Evolutionary conservation across 75 land plant species (phyloP), one percentile per base, ranked within the genome.

Genomic region (Pinus albicaulis): DNA sequence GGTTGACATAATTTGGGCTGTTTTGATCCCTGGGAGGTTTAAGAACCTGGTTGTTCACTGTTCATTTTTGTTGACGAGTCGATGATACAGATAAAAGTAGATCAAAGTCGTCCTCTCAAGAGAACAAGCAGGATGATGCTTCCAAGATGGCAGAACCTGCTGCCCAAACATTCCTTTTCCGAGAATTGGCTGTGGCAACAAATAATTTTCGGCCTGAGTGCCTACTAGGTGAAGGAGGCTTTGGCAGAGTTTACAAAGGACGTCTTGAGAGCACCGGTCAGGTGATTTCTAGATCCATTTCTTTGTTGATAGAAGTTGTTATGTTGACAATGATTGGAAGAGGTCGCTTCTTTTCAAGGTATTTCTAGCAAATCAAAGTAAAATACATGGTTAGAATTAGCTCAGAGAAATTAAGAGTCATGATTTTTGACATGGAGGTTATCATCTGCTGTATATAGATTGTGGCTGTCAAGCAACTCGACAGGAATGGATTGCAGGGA

Each of bases 231-330:
- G 87, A 85, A 75, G 87, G 87, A 55, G 87, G 87, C 17, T 85
- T 85, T 76, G 87, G 87, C 15, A 76, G 81, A 28, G 87, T 85
- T 53, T 85, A 78, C 81, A 85, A 79, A 60, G 87, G 87, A 7
- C 73, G 76, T 7, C 59, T 85, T 65, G 86, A 84, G 44, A 82
- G 61, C 65, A 62, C 80, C 19, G 86, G 86, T 14, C 86, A 85
- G 86, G 86, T 74, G 69, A 58, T 31, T 55, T 8, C 23, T 59
- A 59, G n/a, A 22, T 19, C 61, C 61, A 20, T 59, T 59, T 59
- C 61, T 59, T 20, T 59, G 61, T 59, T 59, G 8, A 20, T 59
- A 59, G 23, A 59, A 59, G 61, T 20, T 20, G 10, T 59, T 4
- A 5, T 59, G 61, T 44, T 44, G 52, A 7, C 53, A 48, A 48